A percentile compares a stretch with the other conserved stretches of the same genome.
These are phyloP conservation scores for Castanospermum australe DNA, from an alignment of 306 rosid species.

Conservation along the genomic window DNA sequence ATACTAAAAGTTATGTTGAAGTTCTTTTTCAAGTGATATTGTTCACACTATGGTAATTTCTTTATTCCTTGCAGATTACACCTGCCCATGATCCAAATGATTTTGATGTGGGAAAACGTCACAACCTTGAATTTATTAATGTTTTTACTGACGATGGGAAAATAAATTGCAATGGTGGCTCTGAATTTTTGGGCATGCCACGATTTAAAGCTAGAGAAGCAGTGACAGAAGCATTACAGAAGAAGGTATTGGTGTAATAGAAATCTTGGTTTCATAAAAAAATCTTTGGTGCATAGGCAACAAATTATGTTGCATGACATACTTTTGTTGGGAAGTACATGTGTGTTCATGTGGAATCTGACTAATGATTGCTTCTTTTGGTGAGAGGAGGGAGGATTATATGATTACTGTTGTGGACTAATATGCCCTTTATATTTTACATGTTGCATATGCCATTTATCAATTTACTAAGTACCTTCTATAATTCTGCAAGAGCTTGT, in stretches of 20 bases:
- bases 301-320: neutral
- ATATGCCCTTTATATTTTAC: neutral
- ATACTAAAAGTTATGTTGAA: neutral
- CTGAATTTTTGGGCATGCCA: constrained; percentile 82
- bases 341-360: neutral
- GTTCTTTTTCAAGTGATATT: constrained; percentile 21
- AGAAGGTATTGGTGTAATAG: constrained; percentile 62
- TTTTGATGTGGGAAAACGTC: constrained; percentile 89
- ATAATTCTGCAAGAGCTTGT: neutral
- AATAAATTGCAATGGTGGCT: constrained; percentile 85
- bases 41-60: constrained; percentile 11
- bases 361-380: neutral
- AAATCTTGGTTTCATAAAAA: constrained; percentile 5
- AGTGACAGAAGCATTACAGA: constrained; percentile 65
- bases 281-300: neutral
- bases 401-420: neutral
- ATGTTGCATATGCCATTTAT: constrained; percentile 14
- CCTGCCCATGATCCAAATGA: constrained; percentile 99
- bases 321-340: constrained; percentile 4
- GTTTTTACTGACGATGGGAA: constrained; percentile 88
- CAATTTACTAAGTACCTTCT: neutral
- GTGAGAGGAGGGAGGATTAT: neutral
- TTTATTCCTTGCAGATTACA: constrained; percentile 70
- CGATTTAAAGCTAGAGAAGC: constrained; percentile 84
- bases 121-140: constrained; percentile 77